A percentile compares a stretch with the other conserved stretches of the same genome.
phyloP scores from a whole-genome alignment of 1,284 basidiomycete species.

The Austropuccinia psidii region DNA sequence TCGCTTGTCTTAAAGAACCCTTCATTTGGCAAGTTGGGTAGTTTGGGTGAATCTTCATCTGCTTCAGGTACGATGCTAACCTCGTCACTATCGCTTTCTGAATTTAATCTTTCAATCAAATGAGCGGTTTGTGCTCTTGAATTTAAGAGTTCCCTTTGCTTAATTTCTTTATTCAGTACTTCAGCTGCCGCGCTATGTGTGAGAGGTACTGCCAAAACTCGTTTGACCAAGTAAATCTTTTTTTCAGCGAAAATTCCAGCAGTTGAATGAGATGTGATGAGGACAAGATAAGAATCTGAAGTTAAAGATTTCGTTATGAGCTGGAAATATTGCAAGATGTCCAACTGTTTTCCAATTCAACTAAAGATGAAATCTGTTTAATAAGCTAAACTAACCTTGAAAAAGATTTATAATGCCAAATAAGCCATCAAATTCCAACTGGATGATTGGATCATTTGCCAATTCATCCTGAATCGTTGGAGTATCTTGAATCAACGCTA shows the following conservation, averaged over 20 bases:
- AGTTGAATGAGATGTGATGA: conserved; percentile 14
- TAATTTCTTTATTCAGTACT: conserved; percentile 4
- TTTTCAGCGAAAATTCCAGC: conserved; percentile 3
- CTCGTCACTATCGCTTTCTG: not conserved
- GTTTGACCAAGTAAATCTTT: not conserved
- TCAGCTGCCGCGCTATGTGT: not conserved
- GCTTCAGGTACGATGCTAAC: conserved; percentile 17
- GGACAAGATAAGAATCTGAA: conserved; percentile 22
- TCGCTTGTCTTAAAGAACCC: not conserved
- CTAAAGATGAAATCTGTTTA: not conserved
- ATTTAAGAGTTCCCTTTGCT: not conserved
- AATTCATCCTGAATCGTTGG: conserved; percentile 6
- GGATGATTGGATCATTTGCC: not conserved
- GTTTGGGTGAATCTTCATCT: conserved; percentile 3
- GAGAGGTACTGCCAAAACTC: conserved; percentile 11
- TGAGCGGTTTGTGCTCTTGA: not conserved
- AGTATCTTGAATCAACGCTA: not conserved
- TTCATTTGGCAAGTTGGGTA: not conserved
- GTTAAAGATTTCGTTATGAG: not conserved
- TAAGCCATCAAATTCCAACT: conserved; percentile 16
- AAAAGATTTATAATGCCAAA: conserved; percentile 22
- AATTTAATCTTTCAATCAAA: not conserved
- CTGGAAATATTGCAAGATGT: not conserved
- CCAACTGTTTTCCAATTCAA: not conserved
- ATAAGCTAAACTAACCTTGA: conserved; percentile 6